These are phyloP conservation scores for Ceriops zippeliana DNA, from an alignment of 345 rosid species.

Conservation along the genomic window DNA sequence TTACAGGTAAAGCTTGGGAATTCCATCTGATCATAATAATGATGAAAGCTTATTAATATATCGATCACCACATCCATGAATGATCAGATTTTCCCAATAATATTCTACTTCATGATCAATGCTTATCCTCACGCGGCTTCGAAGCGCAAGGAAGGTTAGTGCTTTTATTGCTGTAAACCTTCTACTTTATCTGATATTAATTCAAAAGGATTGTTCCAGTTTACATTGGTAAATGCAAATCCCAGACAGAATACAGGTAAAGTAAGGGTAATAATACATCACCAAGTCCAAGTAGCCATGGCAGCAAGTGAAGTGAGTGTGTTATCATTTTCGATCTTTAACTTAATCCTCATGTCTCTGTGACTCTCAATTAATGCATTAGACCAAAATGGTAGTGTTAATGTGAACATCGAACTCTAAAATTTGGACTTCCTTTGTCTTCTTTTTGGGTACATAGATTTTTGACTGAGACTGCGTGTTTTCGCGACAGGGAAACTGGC, in stretches of 20 bases:
- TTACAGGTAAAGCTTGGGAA: not conserved
- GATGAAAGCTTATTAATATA: no score
- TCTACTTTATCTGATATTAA: no score
- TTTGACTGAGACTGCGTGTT: not conserved
- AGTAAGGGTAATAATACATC: no score
- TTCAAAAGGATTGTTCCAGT: no score
- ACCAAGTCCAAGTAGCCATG: not conserved
- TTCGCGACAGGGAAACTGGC: not conserved
- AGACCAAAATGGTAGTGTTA: not conserved
- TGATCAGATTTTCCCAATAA: no score
- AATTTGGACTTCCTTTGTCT: not conserved
- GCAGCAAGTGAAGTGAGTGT: no score
- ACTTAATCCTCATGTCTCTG: not conserved
- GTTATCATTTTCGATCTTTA: not conserved
- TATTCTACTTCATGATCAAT: not conserved
- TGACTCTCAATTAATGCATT: not conserved
- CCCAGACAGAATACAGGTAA: no score
- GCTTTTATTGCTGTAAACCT: no score
- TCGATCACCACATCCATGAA: no score
- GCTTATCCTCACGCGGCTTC: not conserved
- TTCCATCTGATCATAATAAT: no score
- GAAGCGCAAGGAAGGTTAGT: no score
- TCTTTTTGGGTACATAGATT: not conserved
- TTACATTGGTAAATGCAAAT: no score
- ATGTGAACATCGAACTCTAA: not conserved